These are phyloP conservation scores for Pichia nanzhaoensis DNA, from an alignment of 805 yeast species.

Conservation along the genomic window DNA sequence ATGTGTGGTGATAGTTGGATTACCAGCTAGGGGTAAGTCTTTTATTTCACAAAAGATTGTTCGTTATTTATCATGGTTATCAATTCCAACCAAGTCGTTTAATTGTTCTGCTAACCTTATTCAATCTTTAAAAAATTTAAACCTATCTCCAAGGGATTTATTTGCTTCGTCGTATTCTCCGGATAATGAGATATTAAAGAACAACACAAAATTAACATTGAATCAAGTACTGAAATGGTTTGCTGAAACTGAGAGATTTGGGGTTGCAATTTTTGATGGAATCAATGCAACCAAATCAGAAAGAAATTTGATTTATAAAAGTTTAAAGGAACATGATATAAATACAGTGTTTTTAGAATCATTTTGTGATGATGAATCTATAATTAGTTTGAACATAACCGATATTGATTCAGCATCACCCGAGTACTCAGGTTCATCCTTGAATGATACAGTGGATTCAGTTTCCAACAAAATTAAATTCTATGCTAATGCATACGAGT, in stretches of 20 bases:
- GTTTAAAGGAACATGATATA: constrained; percentile 55
- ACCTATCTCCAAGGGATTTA: constrained; percentile 57
- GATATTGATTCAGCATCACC: constrained; percentile 70
- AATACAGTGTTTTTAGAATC: constrained; percentile 92
- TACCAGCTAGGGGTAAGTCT: constrained; percentile 90
- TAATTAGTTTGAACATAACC: constrained; percentile 56
- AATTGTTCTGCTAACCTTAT: constrained; percentile 86
- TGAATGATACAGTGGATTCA: constrained; percentile 67
- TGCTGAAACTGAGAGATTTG: constrained; percentile 59
- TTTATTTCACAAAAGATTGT: constrained; percentile 92
- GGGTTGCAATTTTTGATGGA: constrained; percentile 91
- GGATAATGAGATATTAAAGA: constrained; percentile 45
- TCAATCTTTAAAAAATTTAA: constrained; percentile 44
- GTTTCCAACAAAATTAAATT: constrained; percentile 64
- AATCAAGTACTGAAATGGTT: constrained; percentile 85
- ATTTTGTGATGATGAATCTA: constrained; percentile 77
- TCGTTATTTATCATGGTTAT: constrained; percentile 86
- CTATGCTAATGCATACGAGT: constrained; percentile 71
- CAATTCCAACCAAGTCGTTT: constrained; percentile 79
- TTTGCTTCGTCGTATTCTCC: constrained; percentile 54
- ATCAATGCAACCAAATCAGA: constrained; percentile 77
- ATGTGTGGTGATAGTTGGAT: constrained; percentile 84
- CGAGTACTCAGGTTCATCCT: constrained; percentile 73
- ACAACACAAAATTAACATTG: constrained; percentile 68
- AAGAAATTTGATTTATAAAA: constrained; percentile 52